These are phyloP conservation scores for Cytospora piceae DNA, from an alignment of 2,329 filamentous ascomycete species.

Conservation along the genomic window DNA sequence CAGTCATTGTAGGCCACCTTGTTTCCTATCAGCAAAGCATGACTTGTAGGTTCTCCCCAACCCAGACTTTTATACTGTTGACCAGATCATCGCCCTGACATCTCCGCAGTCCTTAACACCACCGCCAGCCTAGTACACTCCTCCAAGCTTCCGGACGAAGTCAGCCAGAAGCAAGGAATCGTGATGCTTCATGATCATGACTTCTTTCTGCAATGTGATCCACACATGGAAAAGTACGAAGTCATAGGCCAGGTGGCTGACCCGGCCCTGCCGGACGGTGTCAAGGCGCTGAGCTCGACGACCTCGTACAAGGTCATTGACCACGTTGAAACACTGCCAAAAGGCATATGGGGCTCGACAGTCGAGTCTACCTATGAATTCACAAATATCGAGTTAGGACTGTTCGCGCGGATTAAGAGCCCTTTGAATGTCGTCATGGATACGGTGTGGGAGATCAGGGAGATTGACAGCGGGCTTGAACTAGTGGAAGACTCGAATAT, in stretches of 20 bases:
- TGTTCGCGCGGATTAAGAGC: constrained; percentile 56
- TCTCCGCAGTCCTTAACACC: constrained; percentile 46
- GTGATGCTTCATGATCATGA: constrained; percentile 55
- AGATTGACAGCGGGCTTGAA: constrained; percentile 41
- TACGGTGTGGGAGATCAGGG: constrained; percentile 51
- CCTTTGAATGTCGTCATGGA: constrained; percentile 58
- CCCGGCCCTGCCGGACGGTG: constrained; percentile 33
- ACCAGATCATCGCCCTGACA: neutral
- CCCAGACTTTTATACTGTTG: neutral
- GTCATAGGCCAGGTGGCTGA: constrained; percentile 37
- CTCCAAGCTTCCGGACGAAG: constrained; percentile 47
- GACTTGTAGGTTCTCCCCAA: neutral
- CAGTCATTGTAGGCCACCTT: neutral
- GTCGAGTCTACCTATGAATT: constrained; percentile 60
- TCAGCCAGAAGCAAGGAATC: constrained; percentile 43
- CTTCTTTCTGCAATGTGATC: constrained; percentile 57
- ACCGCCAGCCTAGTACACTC: constrained; percentile 48
- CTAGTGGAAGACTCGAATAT: constrained; percentile 56
- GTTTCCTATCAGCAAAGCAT: neutral
- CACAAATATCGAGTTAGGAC: constrained; percentile 51
- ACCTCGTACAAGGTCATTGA: constrained; percentile 37
- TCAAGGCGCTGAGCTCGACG: constrained; percentile 35
- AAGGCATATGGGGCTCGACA: constrained; percentile 56
- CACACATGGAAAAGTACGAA: constrained; percentile 52
- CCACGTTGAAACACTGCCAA: constrained; percentile 38